These are phyloP conservation scores for Casuarina cunninghamiana DNA, from an alignment of 306 rosid genomes.

Conservation along the genomic window DNA sequence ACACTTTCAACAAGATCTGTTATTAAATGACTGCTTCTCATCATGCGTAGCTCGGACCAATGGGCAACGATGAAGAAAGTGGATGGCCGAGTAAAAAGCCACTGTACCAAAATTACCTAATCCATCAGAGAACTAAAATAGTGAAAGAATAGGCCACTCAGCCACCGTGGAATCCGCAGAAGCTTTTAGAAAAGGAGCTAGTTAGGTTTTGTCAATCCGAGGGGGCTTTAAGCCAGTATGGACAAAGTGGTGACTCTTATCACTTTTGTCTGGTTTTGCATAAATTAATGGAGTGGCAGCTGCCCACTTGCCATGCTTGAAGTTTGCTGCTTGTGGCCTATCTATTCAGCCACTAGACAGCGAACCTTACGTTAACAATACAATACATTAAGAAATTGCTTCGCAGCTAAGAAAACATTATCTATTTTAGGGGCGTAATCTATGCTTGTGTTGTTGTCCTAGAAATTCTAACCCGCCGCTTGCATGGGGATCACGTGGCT, in stretches of 20 bases:
- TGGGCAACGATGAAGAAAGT: constrained; percentile 5
- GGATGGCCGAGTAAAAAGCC: not conserved
- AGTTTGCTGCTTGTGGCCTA: not conserved
- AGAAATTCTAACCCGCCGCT: constrained; percentile 46
- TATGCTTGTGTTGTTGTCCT: constrained; percentile 36
- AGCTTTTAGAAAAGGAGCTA: not conserved
- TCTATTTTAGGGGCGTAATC: not conserved
- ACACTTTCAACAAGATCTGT: not conserved
- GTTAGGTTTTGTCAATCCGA: not conserved
- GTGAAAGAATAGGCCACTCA: not conserved
- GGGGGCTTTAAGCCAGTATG: constrained; percentile 22
- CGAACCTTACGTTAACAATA: no score
- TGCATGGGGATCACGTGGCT: constrained; percentile 60
- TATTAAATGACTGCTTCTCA: not conserved
- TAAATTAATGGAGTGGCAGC: not conserved
- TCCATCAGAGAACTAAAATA: constrained; percentile 9
- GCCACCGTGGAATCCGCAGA: not conserved
- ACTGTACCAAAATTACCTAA: not conserved
- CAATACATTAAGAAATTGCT: not conserved
- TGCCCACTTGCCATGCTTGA: constrained; percentile 6
- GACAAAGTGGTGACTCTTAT: constrained; percentile 14
- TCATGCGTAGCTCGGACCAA: not conserved
- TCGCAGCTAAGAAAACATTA: not conserved
- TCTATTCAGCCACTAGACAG: not conserved
- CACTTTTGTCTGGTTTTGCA: not conserved